Percentiles rank a stretch among this genome's conserved stretches.
Conservation (phyloP, 2,329 filamentous ascomycete genomes). For the Aureobasidium sp. region DNA sequence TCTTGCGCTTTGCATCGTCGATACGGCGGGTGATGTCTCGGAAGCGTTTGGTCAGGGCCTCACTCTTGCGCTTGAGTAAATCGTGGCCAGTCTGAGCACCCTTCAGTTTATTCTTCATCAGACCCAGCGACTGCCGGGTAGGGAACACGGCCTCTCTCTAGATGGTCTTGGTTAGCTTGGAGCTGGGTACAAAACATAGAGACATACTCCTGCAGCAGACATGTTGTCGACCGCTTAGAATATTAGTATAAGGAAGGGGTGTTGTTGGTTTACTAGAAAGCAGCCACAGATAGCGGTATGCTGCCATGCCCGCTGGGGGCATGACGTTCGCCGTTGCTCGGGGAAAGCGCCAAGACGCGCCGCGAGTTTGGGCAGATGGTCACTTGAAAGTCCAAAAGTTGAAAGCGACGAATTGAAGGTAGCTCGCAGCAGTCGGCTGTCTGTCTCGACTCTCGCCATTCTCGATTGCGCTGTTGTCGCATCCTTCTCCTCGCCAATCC, state of each 20-base stretch:
- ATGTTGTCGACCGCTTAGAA: constrained; percentile 20
- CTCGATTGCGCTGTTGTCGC: not conserved
- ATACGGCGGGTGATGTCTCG: constrained; percentile 92
- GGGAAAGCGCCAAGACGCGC: constrained; percentile 6
- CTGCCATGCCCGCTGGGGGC: not conserved
- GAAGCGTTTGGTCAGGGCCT: constrained; percentile 76
- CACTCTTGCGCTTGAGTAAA: constrained; percentile 93
- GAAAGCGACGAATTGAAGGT: not conserved
- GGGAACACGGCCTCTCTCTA: constrained; percentile 97
- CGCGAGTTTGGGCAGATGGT: not conserved
- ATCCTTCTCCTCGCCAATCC: not conserved
- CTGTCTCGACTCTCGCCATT: not conserved
- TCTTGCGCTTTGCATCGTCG: constrained; percentile 98
- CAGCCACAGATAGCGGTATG: not conserved
- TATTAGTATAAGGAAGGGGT: not conserved
- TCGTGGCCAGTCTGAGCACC: constrained; percentile 71
- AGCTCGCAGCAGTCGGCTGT: not conserved
- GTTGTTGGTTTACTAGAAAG: not conserved
- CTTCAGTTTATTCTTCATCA: constrained; percentile 99
- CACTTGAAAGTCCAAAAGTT: not conserved
- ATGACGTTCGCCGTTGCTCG: constrained; percentile 5
- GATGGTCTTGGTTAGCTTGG: not conserved
- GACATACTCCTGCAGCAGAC: constrained; percentile 32
- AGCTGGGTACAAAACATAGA: not conserved
- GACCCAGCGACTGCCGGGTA: constrained; percentile 88